Evolutionary conservation across 805 yeast species (phyloP).

Genomic region (Brettanomyces sp.): DNA sequence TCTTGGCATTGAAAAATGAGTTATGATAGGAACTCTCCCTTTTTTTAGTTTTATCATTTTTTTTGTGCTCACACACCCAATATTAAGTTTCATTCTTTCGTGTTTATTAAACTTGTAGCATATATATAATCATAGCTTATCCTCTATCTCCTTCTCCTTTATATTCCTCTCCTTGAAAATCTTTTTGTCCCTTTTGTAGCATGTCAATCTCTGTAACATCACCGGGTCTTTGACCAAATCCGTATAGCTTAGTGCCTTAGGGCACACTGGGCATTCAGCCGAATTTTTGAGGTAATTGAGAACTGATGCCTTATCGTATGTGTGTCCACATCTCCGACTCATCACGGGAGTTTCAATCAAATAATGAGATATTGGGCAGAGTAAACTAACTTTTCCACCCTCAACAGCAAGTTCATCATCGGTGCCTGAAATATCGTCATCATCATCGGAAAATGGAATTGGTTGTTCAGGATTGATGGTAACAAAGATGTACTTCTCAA

Average conservation of each 20-base stretch:
- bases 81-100: too few relatives aligned
- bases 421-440: constrained; percentile 28
- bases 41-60: too few relatives aligned
- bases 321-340: constrained; percentile 52
- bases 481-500: constrained; percentile 28
- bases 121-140: constrained; percentile 2
- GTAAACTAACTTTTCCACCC: constrained; percentile 62
- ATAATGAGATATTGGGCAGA: constrained; percentile 56
- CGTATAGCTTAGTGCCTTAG: constrained; percentile 10
- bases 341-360: constrained; percentile 45
- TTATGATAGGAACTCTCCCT: too few relatives aligned
- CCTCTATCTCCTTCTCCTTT: constrained; percentile 2
- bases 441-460: constrained; percentile 32
- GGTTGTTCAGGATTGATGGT: constrained; percentile 53
- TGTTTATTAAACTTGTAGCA: not conserved
- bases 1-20: constrained; percentile 6
- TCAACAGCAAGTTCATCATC: constrained; percentile 57
- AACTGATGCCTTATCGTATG: constrained; percentile 44
- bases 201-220: constrained; percentile 8
- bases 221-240: constrained; percentile 7
- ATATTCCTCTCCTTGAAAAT: constrained; percentile 1
- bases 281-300: constrained; percentile 21
- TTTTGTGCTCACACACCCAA: too few relatives aligned
- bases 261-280: constrained; percentile 52
- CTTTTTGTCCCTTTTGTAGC: constrained; percentile 5